Conservation (phyloP, 2,329 filamentous ascomycete genomes). For the Diaporthe sp. region DNA sequence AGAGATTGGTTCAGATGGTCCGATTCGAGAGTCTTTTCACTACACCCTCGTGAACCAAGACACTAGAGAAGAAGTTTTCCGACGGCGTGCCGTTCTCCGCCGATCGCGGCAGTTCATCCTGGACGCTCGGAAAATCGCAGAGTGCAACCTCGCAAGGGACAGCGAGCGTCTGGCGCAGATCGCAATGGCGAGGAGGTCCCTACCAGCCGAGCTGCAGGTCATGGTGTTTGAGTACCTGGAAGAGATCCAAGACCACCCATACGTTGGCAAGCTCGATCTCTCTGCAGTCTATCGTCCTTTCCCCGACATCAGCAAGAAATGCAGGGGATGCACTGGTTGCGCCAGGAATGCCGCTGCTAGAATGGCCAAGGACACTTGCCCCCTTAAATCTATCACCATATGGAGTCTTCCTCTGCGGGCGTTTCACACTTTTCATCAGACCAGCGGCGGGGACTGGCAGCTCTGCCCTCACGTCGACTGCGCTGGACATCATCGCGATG, state of each 20-base stretch:
- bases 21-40: neutral
- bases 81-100: slow-evolving; percentile 6
- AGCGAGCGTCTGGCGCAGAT: neutral
- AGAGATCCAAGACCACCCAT: slow-evolving; percentile 6
- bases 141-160: neutral
- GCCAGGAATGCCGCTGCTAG: neutral
- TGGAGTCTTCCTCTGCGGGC: slow-evolving; percentile 30
- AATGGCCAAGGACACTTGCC: slow-evolving; percentile 22
- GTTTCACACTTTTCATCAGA: slow-evolving; percentile 30
- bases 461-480: slow-evolving; percentile 3
- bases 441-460: neutral
- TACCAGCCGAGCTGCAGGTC: slow-evolving; percentile 31
- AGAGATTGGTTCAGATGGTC: slow-evolving; percentile 8
- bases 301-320: slow-evolving; percentile 8
- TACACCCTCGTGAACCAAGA: neutral
- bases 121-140: slow-evolving; percentile 23
- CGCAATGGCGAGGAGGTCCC: slow-evolving; percentile 1
- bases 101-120: slow-evolving; percentile 33
- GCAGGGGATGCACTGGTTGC: neutral
- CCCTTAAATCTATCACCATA: slow-evolving; percentile 13
- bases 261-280: slow-evolving; percentile 29
- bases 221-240: slow-evolving; percentile 23
- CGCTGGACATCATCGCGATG: neutral
- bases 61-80: neutral
- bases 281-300: slow-evolving; percentile 28